Evolutionary conservation across 306 rosid species (phyloP).

Genomic region (Vigna mungo): DNA sequence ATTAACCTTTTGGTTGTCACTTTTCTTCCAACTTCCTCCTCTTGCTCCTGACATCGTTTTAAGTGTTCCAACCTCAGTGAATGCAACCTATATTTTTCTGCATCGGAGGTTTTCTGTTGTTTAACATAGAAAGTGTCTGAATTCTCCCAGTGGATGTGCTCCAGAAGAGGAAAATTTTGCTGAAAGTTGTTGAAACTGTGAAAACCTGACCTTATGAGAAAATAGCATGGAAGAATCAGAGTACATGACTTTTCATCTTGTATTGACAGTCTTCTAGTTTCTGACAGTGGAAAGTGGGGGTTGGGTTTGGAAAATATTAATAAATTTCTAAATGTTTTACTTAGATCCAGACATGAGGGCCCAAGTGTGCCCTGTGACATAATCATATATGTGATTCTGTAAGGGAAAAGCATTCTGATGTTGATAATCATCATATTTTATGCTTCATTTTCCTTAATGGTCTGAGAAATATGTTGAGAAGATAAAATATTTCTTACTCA

Average conservation of each 20-base stretch:
- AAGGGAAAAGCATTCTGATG: slow-evolving; percentile 4
- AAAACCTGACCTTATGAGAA: slow-evolving; percentile 2
- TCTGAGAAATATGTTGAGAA: background rate
- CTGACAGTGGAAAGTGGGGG: background rate
- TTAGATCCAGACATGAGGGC: background rate
- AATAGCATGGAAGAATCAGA: background rate
- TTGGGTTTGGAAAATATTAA: background rate
- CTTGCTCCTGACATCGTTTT: background rate
- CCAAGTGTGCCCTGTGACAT: slow-evolving; percentile 2
- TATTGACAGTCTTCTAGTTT: slow-evolving; percentile 5
- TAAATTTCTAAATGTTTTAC: background rate
- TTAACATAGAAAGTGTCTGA: slow-evolving; percentile 19
- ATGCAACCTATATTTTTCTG: background rate
- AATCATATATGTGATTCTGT: slow-evolving; percentile 16
- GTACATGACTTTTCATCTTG: background rate
- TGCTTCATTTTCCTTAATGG: background rate
- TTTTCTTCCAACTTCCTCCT: background rate
- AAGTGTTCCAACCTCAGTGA: slow-evolving; percentile 10
- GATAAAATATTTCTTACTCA: slow-evolving; percentile 5
- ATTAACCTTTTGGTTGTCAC: slow-evolving; percentile 8
- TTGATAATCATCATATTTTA: slow-evolving; percentile 2
- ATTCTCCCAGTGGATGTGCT: background rate
- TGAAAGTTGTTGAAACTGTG: slow-evolving; percentile 7
- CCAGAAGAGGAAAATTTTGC: slow-evolving; percentile 12
- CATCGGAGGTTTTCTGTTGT: slow-evolving; percentile 7